Conservation (phyloP, 106 monocot species). For the Cymbidium sinense region DNA sequence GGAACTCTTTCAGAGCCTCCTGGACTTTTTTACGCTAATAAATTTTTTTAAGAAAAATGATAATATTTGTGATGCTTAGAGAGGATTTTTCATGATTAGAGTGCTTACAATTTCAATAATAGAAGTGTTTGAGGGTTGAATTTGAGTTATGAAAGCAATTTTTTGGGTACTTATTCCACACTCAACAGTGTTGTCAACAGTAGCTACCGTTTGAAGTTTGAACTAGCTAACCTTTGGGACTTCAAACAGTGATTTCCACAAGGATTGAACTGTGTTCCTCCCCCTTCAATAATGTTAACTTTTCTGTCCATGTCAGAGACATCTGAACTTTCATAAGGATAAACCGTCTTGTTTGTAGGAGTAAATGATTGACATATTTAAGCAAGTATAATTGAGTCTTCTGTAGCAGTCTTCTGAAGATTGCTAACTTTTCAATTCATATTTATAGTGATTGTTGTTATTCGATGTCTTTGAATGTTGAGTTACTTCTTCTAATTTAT, state of each 20-base stretch:
- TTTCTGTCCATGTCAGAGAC: neutral
- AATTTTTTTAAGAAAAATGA: neutral
- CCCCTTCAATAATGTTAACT: neutral
- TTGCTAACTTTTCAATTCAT: neutral
- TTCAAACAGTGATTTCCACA: neutral
- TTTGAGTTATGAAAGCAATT: neutral
- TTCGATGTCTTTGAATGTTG: neutral
- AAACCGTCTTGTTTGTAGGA: neutral
- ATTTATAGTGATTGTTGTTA: neutral
- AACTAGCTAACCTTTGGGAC: neutral
- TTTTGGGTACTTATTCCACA: neutral
- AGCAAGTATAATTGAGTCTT: neutral
- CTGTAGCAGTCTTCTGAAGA: no score
- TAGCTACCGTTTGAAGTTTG: neutral
- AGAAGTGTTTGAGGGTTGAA: neutral
- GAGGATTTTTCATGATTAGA: neutral
- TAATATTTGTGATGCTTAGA: neutral
- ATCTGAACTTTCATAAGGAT: neutral
- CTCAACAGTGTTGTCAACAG: neutral
- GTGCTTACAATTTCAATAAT: neutral
- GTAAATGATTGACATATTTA: neutral
- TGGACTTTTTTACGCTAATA: no score
- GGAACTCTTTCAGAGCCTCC: neutral
- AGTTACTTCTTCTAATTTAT: neutral
- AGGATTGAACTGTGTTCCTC: neutral